Conservation (phyloP, 148 eudicot species). For the Mesembryanthemum crystallinum region DNA sequence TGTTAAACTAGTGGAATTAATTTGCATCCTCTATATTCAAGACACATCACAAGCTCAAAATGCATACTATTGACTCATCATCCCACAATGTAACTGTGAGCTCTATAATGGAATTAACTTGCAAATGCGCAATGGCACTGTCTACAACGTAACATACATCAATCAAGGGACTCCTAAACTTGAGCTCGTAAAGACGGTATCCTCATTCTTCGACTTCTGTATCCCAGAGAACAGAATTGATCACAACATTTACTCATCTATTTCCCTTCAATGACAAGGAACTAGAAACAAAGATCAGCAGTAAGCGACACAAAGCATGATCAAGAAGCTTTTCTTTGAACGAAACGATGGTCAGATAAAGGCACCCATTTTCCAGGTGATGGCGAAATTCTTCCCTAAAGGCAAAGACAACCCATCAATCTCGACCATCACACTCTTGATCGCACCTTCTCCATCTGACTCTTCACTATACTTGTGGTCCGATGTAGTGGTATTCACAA, state of each 20-base stretch:
- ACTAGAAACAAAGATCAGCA: slow-evolving; percentile 4
- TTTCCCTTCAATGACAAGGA: slow-evolving; percentile 9
- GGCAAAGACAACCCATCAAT: slow-evolving; percentile 71
- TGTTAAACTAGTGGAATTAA: no score
- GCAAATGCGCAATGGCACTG: no score
- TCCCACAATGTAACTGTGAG: not conserved
- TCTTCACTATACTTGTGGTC: slow-evolving; percentile 38
- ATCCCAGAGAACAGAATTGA: slow-evolving; percentile 19
- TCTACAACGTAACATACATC: no score
- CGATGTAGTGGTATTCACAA: slow-evolving; percentile 28
- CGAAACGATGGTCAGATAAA: slow-evolving; percentile 21
- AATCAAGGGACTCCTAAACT: not conserved
- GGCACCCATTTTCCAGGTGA: slow-evolving; percentile 81
- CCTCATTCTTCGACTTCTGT: not conserved
- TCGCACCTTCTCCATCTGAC: slow-evolving; percentile 33
- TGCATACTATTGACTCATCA: no score
- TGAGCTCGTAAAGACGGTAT: no score
- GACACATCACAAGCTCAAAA: no score
- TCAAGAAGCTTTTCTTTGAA: not conserved
- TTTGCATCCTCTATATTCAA: no score
- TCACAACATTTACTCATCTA: slow-evolving; percentile 19
- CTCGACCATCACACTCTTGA: slow-evolving; percentile 68
- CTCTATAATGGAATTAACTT: not conserved
- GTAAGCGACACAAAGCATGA: not conserved
- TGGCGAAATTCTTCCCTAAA: slow-evolving; percentile 68